Conservation (phyloP, 2,329 filamentous ascomycete species). For the Aureobasidium leucospermi region DNA sequence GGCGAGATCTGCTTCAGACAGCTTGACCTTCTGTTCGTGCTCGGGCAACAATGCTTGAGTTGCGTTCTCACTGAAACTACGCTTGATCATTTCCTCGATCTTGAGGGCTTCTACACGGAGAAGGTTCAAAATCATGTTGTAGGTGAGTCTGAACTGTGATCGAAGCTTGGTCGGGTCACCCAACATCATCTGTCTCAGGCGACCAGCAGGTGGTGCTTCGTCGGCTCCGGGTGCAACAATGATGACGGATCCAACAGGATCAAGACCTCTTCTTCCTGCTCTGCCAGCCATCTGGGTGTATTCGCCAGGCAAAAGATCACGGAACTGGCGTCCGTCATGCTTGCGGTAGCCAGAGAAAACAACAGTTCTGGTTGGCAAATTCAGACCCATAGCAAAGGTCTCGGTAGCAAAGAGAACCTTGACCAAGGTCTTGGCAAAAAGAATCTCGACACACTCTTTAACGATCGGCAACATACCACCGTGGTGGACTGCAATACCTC, state of each 20-base stretch:
- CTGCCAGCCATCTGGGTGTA: conserved; percentile 98
- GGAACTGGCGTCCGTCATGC: conserved; percentile 85
- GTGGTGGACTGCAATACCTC: conserved; percentile 93
- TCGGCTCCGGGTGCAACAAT: conserved; percentile 76
- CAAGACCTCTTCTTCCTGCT: conserved; percentile 85
- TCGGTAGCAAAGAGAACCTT: conserved; percentile 97
- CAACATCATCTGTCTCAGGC: conserved; percentile 87
- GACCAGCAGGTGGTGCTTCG: conserved; percentile 77
- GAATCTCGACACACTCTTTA: conserved; percentile 93
- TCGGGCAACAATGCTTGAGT: conserved; percentile 91
- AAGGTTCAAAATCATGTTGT: conserved; percentile 98
- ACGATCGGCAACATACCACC: conserved; percentile 91
- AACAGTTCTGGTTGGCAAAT: conserved; percentile 89
- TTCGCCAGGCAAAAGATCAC: conserved; percentile 86
- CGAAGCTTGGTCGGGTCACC: conserved; percentile 91
- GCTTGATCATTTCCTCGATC: conserved; percentile 99
- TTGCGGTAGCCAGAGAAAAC: conserved; percentile 97
- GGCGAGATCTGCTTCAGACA: conserved; percentile 84
- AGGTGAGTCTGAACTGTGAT: conserved; percentile 93
- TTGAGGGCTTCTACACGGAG: conserved; percentile 92
- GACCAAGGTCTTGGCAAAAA: conserved; percentile 90
- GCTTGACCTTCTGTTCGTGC: conserved; percentile 87
- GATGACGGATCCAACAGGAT: conserved; percentile 88
- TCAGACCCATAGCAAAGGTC: conserved; percentile 97
- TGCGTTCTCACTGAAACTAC: conserved; percentile 96